Evolutionary conservation across 2,329 filamentous ascomycete species (phyloP), one percentile per base, ranked within the genome.

Genomic region (Chaetothyriales sp.): DNA sequence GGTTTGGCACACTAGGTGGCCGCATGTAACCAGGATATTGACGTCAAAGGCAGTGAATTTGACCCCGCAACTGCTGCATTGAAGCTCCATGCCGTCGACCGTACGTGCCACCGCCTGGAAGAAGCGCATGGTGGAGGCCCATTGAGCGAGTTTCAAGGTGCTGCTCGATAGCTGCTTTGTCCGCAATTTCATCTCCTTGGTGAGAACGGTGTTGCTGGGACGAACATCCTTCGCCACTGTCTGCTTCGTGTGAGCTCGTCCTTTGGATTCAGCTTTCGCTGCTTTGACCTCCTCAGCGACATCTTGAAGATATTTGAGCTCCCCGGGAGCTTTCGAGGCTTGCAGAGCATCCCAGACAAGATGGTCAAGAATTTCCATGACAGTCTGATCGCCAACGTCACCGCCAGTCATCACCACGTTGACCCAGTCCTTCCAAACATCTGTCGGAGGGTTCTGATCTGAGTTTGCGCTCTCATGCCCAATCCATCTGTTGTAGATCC

Each of bases 1-100:
- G 1, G 49, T 44, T 18, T 61, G 55, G 59, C 76, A 79, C n/a
- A 74, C 57, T 1, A 66, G 53, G 57, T 80, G 77, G 0, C 76
- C 76, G 54, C 76, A 79, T 5, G 64, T 64, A 0, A 68, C 66
- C 8, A 76, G 65, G 4, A 78, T 59, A 15, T 61, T 64, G 9
- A 70, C 54, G 10, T 45, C 43, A 9, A 10, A 15, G 3, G 32
- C 32, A 39, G 32, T 39, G 32, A 15, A 39, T 39, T 39, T 12
- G 32, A 15, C 32, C 32, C 15, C 32, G 5, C 32, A 39, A 39
- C 32, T 39, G 32, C 32, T 39, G 32, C 32, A 39, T 39, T 15
- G 32, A 39, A 39, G 32, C 5, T 12, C 32, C 32, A 39, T 15
- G 32, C 32, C 32, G 32, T 39, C 32, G 10, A 39, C 32, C 10